These are phyloP conservation scores for Pyrenochaeta sp. DNA, from an alignment of 2,329 filamentous ascomycete species.

Conservation along the genomic window DNA sequence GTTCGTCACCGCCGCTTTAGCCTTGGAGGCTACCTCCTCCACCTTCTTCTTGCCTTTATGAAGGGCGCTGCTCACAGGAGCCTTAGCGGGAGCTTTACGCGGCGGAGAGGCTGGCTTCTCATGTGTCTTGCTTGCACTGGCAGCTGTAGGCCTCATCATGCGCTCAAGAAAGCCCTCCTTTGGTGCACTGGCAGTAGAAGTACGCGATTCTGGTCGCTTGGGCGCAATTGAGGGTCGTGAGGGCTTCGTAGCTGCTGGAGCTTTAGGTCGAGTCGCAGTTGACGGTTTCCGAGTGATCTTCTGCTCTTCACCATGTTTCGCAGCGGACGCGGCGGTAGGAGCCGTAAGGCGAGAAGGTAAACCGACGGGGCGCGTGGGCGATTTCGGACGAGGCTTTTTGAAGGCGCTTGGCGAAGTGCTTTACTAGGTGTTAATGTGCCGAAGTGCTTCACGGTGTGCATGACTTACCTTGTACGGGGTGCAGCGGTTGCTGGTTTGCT, in stretches of 20 bases:
- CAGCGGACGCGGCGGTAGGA: slow-evolving; percentile 74
- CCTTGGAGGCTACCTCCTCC: slow-evolving; percentile 44
- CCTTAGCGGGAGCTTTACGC: slow-evolving; percentile 33
- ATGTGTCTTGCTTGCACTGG: slow-evolving; percentile 71
- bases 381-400: slow-evolving; percentile 58
- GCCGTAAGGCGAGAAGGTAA: slow-evolving; percentile 73
- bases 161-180: slow-evolving; percentile 79
- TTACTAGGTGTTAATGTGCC: slow-evolving; percentile 16
- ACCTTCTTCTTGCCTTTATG: slow-evolving; percentile 50
- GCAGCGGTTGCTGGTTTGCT: slow-evolving; percentile 22
- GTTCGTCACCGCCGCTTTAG: slow-evolving; percentile 45
- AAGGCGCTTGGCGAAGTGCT: slow-evolving; percentile 39
- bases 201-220: slow-evolving; percentile 62
- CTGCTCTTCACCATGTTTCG: slow-evolving; percentile 59
- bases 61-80: slow-evolving; percentile 31
- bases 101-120: slow-evolving; percentile 64
- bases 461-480: slow-evolving; percentile 22
- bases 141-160: slow-evolving; percentile 80
- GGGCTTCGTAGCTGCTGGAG: slow-evolving; percentile 38
- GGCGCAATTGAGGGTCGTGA: slow-evolving; percentile 50
- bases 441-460: background rate
- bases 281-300: slow-evolving; percentile 53
- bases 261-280: slow-evolving; percentile 46
- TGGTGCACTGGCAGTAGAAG: slow-evolving; percentile 62
- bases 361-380: slow-evolving; percentile 73